Evolutionary conservation across 805 yeast species (phyloP).

Genomic region (Phaffomyces thermotolerans): DNA sequence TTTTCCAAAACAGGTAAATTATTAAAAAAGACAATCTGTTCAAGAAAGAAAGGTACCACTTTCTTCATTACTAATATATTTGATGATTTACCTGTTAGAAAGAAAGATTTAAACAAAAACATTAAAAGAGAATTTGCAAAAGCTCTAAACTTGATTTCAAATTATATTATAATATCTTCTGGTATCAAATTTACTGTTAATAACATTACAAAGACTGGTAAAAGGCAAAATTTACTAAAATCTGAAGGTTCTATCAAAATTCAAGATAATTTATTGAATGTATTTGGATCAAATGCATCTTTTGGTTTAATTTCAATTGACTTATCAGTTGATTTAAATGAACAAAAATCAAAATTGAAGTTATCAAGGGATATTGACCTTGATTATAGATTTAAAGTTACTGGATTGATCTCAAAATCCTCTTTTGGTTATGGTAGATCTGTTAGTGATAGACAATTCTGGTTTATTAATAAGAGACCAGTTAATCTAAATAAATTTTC

Average conservation of each 20-base stretch:
- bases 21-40: conserved; percentile 30
- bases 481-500: conserved; percentile 46
- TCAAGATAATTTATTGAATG: conserved; percentile 50
- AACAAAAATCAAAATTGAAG: conserved; percentile 16
- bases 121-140: conserved; percentile 65
- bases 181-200: conserved; percentile 53
- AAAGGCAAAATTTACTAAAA: conserved; percentile 47
- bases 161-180: conserved; percentile 56
- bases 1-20: conserved; percentile 53
- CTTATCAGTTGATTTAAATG: conserved; percentile 31
- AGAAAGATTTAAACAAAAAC: conserved; percentile 63
- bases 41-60: conserved; percentile 65
- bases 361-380: conserved; percentile 4
- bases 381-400: conserved; percentile 31
- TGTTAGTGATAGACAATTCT: conserved; percentile 64
- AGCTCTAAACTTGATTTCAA: conserved; percentile 52
- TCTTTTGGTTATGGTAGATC: conserved; percentile 76
- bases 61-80: conserved; percentile 56
- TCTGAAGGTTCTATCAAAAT: conserved; percentile 46
- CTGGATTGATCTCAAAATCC: conserved; percentile 67
- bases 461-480: conserved; percentile 75
- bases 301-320: conserved; percentile 50
- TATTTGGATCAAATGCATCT: conserved; percentile 65
- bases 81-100: conserved; percentile 70
- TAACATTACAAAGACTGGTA: conserved; percentile 42